Conservation (phyloP, 1,139 yeast species). For the Geotrichum cucujoidarum region DNA sequence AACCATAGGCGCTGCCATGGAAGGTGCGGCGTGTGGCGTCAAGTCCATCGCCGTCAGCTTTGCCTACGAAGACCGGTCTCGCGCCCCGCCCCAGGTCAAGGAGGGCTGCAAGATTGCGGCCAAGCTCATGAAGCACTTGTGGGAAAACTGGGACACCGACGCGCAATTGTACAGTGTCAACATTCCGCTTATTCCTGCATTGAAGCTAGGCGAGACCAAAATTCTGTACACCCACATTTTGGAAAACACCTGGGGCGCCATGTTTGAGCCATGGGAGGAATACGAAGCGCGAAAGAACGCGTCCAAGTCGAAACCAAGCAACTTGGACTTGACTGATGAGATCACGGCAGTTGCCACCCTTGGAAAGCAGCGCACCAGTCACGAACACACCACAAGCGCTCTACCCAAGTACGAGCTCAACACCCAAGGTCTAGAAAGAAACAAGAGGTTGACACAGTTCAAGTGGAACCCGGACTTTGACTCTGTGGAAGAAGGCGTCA, state of each 20-base stretch:
- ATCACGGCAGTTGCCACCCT: conserved; percentile 14
- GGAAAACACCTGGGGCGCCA: conserved; percentile 71
- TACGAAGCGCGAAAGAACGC: conserved; percentile 12
- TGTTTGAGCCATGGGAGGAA: conserved; percentile 39
- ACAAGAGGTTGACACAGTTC: conserved; percentile 40
- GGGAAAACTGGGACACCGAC: conserved; percentile 49
- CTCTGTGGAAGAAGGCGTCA: conserved; percentile 57
- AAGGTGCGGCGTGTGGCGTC: conserved; percentile 75
- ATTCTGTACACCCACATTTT: conserved; percentile 71
- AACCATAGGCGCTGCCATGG: conserved; percentile 96
- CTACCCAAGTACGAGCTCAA: conserved; percentile 16
- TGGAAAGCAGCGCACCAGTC: conserved; percentile 2
- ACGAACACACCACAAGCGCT: conserved; percentile 11
- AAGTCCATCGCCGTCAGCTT: conserved; percentile 77
- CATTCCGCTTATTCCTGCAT: conserved; percentile 59
- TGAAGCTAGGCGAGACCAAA: conserved; percentile 50
- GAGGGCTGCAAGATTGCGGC: conserved; percentile 69
- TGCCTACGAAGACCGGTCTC: conserved; percentile 58
- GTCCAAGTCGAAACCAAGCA: not conserved
- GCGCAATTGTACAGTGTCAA: conserved; percentile 80
- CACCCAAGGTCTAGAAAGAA: conserved; percentile 16
- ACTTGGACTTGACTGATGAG: conserved; percentile 12
- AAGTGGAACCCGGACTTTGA: conserved; percentile 82
- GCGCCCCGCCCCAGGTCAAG: conserved; percentile 49
- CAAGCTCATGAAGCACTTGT: conserved; percentile 54